These are phyloP conservation scores for Yueomyces sinensis DNA, from an alignment of 805 yeast species.

Conservation along the genomic window DNA sequence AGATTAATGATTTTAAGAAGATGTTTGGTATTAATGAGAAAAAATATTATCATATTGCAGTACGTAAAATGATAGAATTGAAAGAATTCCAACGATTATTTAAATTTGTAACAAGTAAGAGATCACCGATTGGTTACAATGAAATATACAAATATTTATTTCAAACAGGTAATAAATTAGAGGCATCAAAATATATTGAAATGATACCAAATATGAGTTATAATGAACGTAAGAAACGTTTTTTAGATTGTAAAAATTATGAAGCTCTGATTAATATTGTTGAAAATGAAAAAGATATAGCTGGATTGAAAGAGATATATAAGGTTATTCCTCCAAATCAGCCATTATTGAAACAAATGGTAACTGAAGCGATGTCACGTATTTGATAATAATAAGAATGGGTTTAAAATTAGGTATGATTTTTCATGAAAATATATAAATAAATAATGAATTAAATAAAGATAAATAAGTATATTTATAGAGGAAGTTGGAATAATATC, in stretches of 20 bases:
- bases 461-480: no score
- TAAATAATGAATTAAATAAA: no score
- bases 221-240: conserved; percentile 37
- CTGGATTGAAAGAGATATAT: conserved; percentile 12
- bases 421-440: no score
- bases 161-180: conserved; percentile 39
- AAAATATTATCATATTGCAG: conserved; percentile 40
- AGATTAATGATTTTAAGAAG: conserved; percentile 35
- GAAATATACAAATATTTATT: conserved; percentile 46
- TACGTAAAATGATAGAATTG: conserved; percentile 33
- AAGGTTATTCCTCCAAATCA: conserved; percentile 16
- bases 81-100: conserved; percentile 44
- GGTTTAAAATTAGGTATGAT: background rate
- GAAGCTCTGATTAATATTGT: conserved; percentile 30
- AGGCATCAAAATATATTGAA: conserved; percentile 47
- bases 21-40: conserved; percentile 45
- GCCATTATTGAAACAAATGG: conserved; percentile 11
- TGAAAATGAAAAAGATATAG: conserved; percentile 15
- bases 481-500: no score
- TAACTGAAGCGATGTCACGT: conserved; percentile 10
- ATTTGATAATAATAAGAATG: background rate
- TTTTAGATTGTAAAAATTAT: conserved; percentile 37
- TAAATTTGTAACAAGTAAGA: conserved; percentile 36
- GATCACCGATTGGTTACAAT: conserved; percentile 60
- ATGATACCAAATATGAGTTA: conserved; percentile 33